Evolutionary conservation across 169 alveolate species (phyloP).

Genomic region (Eimeria praecox): DNA sequence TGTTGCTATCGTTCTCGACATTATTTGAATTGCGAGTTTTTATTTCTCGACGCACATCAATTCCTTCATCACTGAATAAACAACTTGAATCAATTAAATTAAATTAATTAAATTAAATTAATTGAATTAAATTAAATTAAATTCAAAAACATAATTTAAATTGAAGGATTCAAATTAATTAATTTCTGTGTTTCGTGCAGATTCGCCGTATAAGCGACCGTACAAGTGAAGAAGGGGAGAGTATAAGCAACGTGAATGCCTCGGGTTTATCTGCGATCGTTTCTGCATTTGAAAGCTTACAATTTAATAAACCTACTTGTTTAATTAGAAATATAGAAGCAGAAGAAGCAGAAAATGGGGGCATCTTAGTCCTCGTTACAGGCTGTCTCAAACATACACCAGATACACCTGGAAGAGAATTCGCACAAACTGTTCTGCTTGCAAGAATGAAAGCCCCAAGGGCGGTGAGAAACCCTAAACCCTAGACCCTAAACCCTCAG

Average conservation of each 20-base stretch:
- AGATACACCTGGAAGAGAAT: conserved; percentile 72
- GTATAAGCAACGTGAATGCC: conserved; percentile 3
- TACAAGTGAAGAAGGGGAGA: neutral
- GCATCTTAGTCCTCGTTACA: conserved; percentile 79
- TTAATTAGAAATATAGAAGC: conserved; percentile 78
- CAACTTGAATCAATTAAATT: too few relatives aligned
- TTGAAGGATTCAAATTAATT: too few relatives aligned
- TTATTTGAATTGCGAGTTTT: too few relatives aligned
- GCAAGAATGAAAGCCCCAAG: conserved; percentile 80
- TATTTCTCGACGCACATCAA: too few relatives aligned
- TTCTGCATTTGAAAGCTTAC: conserved; percentile 28
- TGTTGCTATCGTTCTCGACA: neutral
- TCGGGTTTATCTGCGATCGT: conserved; percentile 36
- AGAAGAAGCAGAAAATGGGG: conserved; percentile 79
- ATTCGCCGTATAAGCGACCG: conserved; percentile 65
- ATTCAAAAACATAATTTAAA: too few relatives aligned
- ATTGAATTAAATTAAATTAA: too few relatives aligned
- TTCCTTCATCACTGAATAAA: too few relatives aligned
- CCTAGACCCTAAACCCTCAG: too few relatives aligned
- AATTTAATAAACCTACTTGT: conserved; percentile 73
- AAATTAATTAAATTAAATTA: too few relatives aligned
- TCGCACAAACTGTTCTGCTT: conserved; percentile 78
- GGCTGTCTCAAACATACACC: conserved; percentile 75
- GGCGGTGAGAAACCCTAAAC: conserved; percentile 10
- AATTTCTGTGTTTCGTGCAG: too few relatives aligned